Evolutionary conservation across 139 green algal species (phyloP).

Genomic region (Medakamo hakoo): DNA sequence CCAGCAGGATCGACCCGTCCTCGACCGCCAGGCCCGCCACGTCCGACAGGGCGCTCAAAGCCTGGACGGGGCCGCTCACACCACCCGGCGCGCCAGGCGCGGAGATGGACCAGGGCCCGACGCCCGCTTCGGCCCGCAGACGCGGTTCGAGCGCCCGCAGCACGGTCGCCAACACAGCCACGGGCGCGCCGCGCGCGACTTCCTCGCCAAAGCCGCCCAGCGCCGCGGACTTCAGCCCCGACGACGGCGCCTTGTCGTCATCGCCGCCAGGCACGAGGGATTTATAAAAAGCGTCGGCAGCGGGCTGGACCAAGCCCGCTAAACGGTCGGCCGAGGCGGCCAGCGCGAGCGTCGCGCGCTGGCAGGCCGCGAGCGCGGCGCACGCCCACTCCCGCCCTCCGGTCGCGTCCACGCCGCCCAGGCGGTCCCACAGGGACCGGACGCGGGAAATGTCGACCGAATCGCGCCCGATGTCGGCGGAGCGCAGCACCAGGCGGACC

Average conservation of each 20-base stretch:
- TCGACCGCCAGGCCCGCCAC: slow-evolving; percentile 40
- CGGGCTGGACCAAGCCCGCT: slow-evolving; percentile 41
- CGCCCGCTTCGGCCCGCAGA: slow-evolving; percentile 36
- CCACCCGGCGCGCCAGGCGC: neutral
- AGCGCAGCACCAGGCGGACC: slow-evolving; percentile 41
- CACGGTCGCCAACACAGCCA: slow-evolving; percentile 47
- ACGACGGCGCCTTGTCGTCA: slow-evolving; percentile 35
- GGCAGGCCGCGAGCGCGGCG: slow-evolving; percentile 39
- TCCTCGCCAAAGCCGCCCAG: slow-evolving; percentile 82
- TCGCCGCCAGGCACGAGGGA: slow-evolving; percentile 29
- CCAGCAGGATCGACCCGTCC: slow-evolving; percentile 33
- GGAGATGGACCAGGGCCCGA: slow-evolving; percentile 34
- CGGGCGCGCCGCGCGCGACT: slow-evolving; percentile 59
- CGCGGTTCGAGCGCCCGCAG: slow-evolving; percentile 43
- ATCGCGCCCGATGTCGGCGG: slow-evolving; percentile 32
- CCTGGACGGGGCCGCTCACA: slow-evolving; percentile 16
- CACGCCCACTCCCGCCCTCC: slow-evolving; percentile 47
- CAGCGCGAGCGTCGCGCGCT: slow-evolving; percentile 43
- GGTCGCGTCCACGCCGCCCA: slow-evolving; percentile 22
- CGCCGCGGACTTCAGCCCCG: no score
- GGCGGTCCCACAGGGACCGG: slow-evolving; percentile 16
- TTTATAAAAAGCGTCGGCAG: slow-evolving; percentile 41
- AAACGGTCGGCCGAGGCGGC: slow-evolving; percentile 48
- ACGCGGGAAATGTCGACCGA: slow-evolving; percentile 31
- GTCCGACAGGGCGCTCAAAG: slow-evolving; percentile 29